Conservation (phyloP, 2,329 filamentous ascomycete genomes). For the Fusarium poae region DNA sequence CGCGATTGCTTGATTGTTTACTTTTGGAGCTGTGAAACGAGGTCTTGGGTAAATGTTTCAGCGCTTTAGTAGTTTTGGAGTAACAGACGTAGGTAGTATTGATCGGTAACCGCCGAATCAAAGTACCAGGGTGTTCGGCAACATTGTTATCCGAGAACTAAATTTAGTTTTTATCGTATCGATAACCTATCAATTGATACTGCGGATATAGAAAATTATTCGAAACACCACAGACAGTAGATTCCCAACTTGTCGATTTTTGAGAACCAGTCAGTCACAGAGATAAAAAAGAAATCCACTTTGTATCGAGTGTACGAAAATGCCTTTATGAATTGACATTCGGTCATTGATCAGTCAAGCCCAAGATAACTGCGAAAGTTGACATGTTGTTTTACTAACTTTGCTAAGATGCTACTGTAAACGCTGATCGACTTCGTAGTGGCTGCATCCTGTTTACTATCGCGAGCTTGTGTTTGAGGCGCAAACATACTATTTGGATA, state of each 20-base stretch:
- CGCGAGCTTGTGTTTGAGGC: neutral
- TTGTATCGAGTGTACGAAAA: neutral
- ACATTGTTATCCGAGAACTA: neutral
- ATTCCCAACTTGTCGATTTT: neutral
- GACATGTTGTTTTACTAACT: neutral
- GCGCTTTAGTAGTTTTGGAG: neutral
- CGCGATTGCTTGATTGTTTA: neutral
- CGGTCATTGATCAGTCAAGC: neutral
- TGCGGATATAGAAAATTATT: neutral
- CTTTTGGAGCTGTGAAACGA: neutral
- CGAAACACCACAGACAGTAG: neutral
- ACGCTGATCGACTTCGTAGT: neutral
- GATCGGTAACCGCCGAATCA: conserved; percentile 3
- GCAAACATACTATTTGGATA: neutral
- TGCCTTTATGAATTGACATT: neutral
- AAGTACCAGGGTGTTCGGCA: neutral
- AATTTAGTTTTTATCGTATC: neutral
- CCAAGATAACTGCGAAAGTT: neutral
- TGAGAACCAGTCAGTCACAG: neutral
- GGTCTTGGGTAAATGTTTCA: neutral
- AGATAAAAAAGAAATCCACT: neutral
- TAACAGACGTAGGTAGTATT: neutral
- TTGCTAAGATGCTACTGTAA: rapidly evolving
- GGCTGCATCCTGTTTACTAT: neutral
- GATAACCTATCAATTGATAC: neutral